phyloP scores from a whole-genome alignment of 208 protist species.

The Novymonas esmeraldas region DNA sequence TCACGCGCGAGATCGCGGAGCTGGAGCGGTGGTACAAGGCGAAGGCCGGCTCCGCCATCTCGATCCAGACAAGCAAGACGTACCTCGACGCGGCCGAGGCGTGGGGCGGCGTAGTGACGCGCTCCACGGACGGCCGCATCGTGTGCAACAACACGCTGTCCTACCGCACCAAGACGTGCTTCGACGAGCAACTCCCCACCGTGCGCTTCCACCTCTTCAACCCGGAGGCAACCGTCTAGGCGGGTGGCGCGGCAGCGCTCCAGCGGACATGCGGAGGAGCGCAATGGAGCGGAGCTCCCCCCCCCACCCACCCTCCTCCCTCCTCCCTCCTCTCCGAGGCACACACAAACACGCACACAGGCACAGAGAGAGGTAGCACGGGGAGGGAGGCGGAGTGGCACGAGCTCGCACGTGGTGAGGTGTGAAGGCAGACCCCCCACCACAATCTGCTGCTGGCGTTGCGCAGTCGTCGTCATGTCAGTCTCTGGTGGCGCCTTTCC shows the following conservation, averaged over 20 bases:
- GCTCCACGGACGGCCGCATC: constrained; percentile 78
- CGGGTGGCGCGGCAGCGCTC: not conserved
- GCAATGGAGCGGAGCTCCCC: not conserved
- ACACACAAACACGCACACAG: too few relatives aligned
- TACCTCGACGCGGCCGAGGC: constrained; percentile 68
- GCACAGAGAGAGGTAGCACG: too few relatives aligned
- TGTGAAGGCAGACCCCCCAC: too few relatives aligned
- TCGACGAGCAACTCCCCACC: constrained; percentile 90
- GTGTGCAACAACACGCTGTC: constrained; percentile 90
- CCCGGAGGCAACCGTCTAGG: constrained; percentile 49
- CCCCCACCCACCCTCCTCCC: too few relatives aligned
- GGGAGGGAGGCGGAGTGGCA: too few relatives aligned
- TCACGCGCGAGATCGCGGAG: constrained; percentile 51
- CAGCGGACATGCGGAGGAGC: not conserved
- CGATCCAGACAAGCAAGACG: constrained; percentile 52
- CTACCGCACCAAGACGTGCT: constrained; percentile 84
- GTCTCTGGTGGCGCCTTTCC: too few relatives aligned
- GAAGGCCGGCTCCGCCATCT: constrained; percentile 50
- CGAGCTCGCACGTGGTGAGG: too few relatives aligned
- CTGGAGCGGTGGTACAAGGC: constrained; percentile 72
- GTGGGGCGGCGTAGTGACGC: constrained; percentile 81
- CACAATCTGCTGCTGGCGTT: too few relatives aligned
- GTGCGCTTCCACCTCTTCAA: constrained; percentile 90
- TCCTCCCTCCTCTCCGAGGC: too few relatives aligned
- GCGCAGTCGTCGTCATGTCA: too few relatives aligned